These are phyloP conservation scores for Spatholobus suberectus DNA, from an alignment of 306 rosid species.

Conservation along the genomic window DNA sequence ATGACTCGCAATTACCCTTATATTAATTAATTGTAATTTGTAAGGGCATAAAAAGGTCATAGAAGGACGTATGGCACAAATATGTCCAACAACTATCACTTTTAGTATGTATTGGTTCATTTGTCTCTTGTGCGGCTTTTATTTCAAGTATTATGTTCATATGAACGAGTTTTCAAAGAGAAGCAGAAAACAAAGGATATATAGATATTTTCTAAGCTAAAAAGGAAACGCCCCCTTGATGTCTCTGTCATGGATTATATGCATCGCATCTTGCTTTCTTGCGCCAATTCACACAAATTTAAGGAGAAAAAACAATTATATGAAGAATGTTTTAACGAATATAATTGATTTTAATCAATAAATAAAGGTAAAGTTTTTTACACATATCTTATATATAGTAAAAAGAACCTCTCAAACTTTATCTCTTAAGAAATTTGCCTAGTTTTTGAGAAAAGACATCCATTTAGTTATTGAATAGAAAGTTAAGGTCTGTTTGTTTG, in stretches of 20 bases:
- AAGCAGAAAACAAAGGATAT: background rate
- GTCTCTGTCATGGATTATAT: conserved; percentile 23
- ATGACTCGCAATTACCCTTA: background rate
- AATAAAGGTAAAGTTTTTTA: background rate
- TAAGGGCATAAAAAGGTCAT: background rate
- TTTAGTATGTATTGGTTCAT: background rate
- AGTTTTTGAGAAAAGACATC: no score
- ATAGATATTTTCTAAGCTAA: conserved; percentile 18
- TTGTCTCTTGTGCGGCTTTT: background rate
- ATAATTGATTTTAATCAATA: background rate
- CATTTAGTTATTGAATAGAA: no score
- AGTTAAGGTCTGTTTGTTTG: no score
- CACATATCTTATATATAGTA: background rate
- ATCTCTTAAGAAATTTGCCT: background rate
- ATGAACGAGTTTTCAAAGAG: background rate
- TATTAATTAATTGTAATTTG: background rate
- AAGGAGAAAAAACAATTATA: background rate
- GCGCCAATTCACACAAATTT: background rate
- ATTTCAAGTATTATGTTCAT: background rate
- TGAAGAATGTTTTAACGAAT: background rate
- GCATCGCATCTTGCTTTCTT: background rate
- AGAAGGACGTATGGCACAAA: background rate
- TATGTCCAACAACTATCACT: background rate
- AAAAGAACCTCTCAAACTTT: background rate
- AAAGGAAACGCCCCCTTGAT: background rate